phyloP scores from a whole-genome alignment of 106 monocot genomes.

The Vanilla planifolia region DNA sequence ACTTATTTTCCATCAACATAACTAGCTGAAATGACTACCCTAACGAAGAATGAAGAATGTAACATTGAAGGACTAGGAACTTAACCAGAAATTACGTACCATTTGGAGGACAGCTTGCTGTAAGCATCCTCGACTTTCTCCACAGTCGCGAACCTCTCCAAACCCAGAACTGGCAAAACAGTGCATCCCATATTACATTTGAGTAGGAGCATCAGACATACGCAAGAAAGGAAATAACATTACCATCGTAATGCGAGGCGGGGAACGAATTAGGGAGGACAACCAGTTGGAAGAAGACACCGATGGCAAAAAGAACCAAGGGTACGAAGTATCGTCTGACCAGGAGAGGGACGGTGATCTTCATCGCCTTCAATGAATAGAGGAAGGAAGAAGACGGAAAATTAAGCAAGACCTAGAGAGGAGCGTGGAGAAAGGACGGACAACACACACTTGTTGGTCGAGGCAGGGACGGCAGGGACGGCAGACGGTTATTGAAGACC shows the following conservation, averaged over 20 bases:
- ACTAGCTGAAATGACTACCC: too few relatives aligned
- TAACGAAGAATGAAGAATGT: not conserved
- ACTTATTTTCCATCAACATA: too few relatives aligned
- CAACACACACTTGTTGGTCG: too few relatives aligned
- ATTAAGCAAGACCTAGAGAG: too few relatives aligned
- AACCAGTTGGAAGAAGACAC: constrained; percentile 86
- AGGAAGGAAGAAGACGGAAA: too few relatives aligned
- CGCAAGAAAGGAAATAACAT: not conserved
- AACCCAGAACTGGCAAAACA: constrained; percentile 26
- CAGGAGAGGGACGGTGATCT: constrained; percentile 2
- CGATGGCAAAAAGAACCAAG: constrained; percentile 36
- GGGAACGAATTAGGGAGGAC: constrained; percentile 74
- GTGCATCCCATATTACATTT: not conserved
- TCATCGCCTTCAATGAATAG: constrained; percentile 9
- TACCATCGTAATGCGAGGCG: constrained; percentile 73
- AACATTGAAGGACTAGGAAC: not conserved
- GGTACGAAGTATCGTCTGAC: constrained; percentile 48
- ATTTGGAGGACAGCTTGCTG: constrained; percentile 25
- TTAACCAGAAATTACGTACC: constrained; percentile 14
- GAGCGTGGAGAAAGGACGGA: too few relatives aligned
- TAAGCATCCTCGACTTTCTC: constrained; percentile 43
- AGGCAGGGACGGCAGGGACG: too few relatives aligned
- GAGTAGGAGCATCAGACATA: not conserved
- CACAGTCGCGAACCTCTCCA: constrained; percentile 28
- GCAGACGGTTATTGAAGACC: too few relatives aligned